Evolutionary conservation across 2,329 filamentous ascomycete species (phyloP).

Genomic region (Neocucurbitaria cava): DNA sequence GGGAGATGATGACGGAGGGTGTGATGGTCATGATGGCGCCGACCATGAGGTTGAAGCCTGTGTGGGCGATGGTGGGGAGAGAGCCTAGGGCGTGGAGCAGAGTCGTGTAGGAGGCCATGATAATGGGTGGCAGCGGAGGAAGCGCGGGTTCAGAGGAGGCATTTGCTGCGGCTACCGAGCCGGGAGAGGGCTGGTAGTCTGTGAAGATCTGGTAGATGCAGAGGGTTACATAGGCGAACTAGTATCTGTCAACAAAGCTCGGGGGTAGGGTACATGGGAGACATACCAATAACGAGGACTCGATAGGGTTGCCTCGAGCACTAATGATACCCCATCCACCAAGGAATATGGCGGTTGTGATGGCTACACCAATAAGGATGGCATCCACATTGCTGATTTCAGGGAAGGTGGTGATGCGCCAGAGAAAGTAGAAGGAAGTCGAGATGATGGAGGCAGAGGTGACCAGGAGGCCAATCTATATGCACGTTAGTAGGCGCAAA

Average conservation of each 20-base stretch:
- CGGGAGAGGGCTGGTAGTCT: slow-evolving; percentile 85
- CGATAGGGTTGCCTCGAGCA: slow-evolving; percentile 91
- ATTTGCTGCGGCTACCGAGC: slow-evolving; percentile 59
- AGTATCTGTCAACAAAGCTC: slow-evolving; percentile 9
- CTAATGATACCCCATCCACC: slow-evolving; percentile 94
- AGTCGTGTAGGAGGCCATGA: slow-evolving; percentile 98
- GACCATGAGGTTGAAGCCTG: slow-evolving; percentile 83
- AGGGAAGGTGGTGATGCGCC: slow-evolving; percentile 92
- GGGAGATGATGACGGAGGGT: slow-evolving; percentile 91
- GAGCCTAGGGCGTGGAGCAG: slow-evolving; percentile 82
- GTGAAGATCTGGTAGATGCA: slow-evolving; percentile 99
- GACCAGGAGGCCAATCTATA: slow-evolving; percentile 83
- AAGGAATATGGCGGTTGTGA: slow-evolving; percentile 91
- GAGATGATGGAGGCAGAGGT: slow-evolving; percentile 91
- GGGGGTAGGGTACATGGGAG: background rate
- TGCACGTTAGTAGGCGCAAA: slow-evolving; percentile 42
- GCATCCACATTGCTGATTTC: slow-evolving; percentile 92
- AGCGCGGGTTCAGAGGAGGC: slow-evolving; percentile 78
- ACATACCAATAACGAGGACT: slow-evolving; percentile 79
- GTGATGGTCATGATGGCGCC: slow-evolving; percentile 96
- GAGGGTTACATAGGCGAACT: slow-evolving; percentile 95
- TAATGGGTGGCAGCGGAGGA: slow-evolving; percentile 93
- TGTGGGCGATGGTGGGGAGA: slow-evolving; percentile 82
- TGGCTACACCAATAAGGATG: slow-evolving; percentile 87
- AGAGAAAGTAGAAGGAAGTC: slow-evolving; percentile 93